Percentiles rank a stretch among this genome's conserved stretches.
Conservation (phyloP, 2,329 filamentous ascomycete genomes). For the Ophiosphaerella herpotricha region DNA sequence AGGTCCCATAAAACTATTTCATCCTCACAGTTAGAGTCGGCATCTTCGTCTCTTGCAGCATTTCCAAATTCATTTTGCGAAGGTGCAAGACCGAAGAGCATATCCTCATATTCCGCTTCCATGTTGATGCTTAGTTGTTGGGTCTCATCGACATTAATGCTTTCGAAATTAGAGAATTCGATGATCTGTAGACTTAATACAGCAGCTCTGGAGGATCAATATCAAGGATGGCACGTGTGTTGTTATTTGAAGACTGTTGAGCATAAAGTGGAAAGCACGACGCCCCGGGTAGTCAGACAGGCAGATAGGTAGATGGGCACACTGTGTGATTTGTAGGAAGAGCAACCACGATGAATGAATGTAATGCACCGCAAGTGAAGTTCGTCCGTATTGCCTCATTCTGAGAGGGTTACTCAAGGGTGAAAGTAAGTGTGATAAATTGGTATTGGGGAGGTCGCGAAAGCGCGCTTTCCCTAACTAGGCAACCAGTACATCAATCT, state of each 20-base stretch:
- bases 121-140: constrained; percentile 13
- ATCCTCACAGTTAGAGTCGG: constrained; percentile 12
- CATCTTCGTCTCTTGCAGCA: constrained; percentile 22
- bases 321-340: no score
- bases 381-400: no score
- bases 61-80: constrained; percentile 23
- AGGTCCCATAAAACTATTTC: constrained; percentile 11
- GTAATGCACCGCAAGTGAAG: no score
- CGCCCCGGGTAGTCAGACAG: background rate
- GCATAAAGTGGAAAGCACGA: background rate
- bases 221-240: background rate
- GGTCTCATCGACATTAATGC: background rate
- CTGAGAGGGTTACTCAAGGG: no score
- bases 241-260: background rate
- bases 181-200: no score
- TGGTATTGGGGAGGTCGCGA: background rate
- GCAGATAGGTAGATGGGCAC: background rate
- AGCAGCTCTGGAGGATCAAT: no score
- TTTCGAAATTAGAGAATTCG: background rate
- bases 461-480: constrained; percentile 16
- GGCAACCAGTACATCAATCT: constrained; percentile 20
- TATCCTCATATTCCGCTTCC: constrained; percentile 33
- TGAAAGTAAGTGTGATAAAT: background rate
- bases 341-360: no score
- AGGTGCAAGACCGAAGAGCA: constrained; percentile 31